These are phyloP conservation scores for Arthrocladium fulminans DNA, from an alignment of 2,329 filamentous ascomycete genomes.

Conservation along the genomic window DNA sequence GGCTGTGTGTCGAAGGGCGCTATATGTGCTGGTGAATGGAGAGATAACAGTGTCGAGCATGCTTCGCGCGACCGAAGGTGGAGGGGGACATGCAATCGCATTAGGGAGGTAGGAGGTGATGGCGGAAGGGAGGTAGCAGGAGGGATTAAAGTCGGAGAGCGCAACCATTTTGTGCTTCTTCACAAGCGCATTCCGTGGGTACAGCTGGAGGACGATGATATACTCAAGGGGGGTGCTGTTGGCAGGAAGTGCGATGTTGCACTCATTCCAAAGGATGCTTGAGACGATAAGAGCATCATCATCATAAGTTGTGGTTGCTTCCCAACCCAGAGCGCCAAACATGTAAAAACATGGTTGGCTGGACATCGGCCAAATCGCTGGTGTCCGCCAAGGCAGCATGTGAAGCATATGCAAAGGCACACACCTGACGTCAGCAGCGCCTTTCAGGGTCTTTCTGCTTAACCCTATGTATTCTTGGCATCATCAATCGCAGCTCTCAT, in stretches of 20 bases:
- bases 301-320: too few relatives aligned
- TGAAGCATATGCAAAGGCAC: neutral
- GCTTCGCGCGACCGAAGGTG: conserved; percentile 16
- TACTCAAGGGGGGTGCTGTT: too few relatives aligned
- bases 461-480: neutral
- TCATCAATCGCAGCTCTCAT: neutral
- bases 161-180: conserved; percentile 3
- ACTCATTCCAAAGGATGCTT: too few relatives aligned
- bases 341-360: too few relatives aligned
- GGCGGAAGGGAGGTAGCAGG: conserved; percentile 21
- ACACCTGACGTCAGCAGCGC: neutral
- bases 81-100: conserved; percentile 21
- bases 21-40: conserved; percentile 20
- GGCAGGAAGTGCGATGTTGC: too few relatives aligned
- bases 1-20: conserved; percentile 32
- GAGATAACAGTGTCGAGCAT: conserved; percentile 19
- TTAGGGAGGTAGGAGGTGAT: conserved; percentile 18
- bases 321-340: too few relatives aligned
- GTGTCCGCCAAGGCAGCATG: too few relatives aligned
- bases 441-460: neutral
- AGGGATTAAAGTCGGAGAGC: conserved; percentile 14
- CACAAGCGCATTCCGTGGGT: neutral
- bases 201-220: too few relatives aligned
- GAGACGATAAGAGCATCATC: too few relatives aligned
- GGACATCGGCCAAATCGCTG: too few relatives aligned